Evolutionary conservation across 352 stramenopile species (phyloP), one percentile per base, ranked within the genome.

Genomic region (Globisporangium radiosum): DNA sequence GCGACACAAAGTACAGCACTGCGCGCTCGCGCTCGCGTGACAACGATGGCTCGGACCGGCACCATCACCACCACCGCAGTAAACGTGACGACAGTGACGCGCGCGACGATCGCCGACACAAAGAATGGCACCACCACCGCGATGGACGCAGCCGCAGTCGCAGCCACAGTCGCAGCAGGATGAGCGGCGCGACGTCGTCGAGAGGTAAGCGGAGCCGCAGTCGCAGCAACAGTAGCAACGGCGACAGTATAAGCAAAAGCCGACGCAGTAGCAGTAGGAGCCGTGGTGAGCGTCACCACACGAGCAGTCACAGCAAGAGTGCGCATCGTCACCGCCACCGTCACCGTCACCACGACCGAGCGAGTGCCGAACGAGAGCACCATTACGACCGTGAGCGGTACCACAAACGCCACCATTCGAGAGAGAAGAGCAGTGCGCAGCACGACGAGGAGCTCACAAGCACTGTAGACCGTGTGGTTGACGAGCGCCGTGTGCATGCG

Each of bases 221-320:
- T n/a, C 42, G 51, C 43, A 63, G 40, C 15, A 11, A 47, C 47
- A 52, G 19, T 52, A 14, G 47, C 19, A 15, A 36, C 17, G 5
- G 47, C 19, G 10, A 36, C 17, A 8, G 47, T 17, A 25, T 10
- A 15, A 51, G 7, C 13, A 25, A 51, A 25, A 39, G 38, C 19
- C 37, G 7, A 5, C 8, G 9, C 11, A 42, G 15, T 25, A 39
- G 2, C 15, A 40, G 13, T 5, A n/a, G 7, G 19, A 42, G 25
- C 33, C 47, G 47, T 13, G 47, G 37, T 3, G 15, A 47, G 7
- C 40, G 40, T 44, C 7, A 13, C 40, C 40, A 13, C 25, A 33
- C 25, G 25, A 52, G 57, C 7, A 43, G 40, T 14, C 25, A 14
- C 15, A 45, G 56, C 47, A 61, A 39, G 13, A 61, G 36, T 43